A percentile compares a stretch with the other conserved stretches of the same genome.
These are phyloP conservation scores for Verticillium nonalfalfae DNA, from an alignment of 2,329 filamentous ascomycete species.

Conservation along the genomic window DNA sequence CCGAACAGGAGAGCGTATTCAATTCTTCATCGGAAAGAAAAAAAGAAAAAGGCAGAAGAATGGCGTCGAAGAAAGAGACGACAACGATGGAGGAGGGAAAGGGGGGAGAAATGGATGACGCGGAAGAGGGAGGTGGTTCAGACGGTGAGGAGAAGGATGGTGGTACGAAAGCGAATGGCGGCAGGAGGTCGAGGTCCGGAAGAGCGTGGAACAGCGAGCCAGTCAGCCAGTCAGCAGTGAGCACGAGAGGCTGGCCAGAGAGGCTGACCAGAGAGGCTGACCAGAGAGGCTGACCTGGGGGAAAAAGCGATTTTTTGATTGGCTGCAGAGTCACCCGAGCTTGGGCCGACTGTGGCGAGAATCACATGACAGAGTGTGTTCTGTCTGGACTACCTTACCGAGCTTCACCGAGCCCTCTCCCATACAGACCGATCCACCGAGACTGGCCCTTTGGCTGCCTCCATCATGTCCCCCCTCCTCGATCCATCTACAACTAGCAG, in stretches of 20 bases:
- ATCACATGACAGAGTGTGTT: background rate
- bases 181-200: background rate
- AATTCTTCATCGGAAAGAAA: background rate
- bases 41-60: background rate
- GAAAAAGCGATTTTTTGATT: background rate
- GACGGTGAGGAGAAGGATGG: slow-evolving; percentile 1
- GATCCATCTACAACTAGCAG: too few relatives aligned
- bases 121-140: background rate
- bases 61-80: background rate
- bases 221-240: background rate
- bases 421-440: background rate
- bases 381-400: background rate
- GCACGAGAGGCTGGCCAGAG: too few relatives aligned
- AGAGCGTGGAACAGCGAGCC: background rate
- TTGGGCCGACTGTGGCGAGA: background rate
- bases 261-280: too few relatives aligned
- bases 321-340: background rate
- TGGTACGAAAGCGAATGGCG: background rate
- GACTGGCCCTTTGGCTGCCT: too few relatives aligned
- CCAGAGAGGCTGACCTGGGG: background rate
- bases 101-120: background rate
- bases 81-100: background rate
- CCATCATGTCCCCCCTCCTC: too few relatives aligned
- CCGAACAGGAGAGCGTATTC: background rate
- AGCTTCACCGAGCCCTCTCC: background rate